Conservation (phyloP, 2,329 filamentous ascomycete genomes). For the Colletotrichum sp. region DNA sequence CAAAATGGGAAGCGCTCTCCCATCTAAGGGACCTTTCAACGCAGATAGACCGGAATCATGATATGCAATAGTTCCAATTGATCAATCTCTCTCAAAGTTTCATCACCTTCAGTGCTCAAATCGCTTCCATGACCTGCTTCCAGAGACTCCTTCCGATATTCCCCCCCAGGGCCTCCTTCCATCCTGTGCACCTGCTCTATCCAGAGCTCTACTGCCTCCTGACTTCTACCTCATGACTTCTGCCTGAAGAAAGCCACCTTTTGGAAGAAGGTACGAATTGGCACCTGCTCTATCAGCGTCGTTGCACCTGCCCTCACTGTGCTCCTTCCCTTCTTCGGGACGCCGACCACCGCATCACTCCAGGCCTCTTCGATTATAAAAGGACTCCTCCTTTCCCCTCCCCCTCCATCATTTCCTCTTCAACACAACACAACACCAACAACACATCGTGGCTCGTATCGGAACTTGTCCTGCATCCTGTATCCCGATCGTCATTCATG, state of each 20-base stretch:
- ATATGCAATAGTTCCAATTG: background rate
- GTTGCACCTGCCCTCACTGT: background rate
- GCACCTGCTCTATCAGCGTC: background rate
- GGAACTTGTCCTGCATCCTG: background rate
- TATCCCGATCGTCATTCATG: background rate
- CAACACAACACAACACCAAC: background rate
- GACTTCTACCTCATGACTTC: background rate
- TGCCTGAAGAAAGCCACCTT: background rate
- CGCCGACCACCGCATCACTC: background rate
- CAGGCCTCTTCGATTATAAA: background rate
- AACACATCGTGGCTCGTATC: background rate
- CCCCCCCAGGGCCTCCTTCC: background rate
- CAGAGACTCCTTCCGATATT: background rate
- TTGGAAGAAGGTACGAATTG: background rate
- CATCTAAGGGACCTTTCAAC: background rate
- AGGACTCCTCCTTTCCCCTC: background rate
- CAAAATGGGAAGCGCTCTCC: background rate
- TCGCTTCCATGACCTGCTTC: background rate
- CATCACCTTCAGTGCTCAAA: background rate
- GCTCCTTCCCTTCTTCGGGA: background rate
- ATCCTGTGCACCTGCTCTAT: background rate
- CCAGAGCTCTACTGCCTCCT: background rate
- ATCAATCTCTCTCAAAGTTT: background rate
- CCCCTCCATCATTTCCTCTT: too few relatives aligned
- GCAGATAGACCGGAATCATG: background rate